Evolutionary conservation across 768 basidiomycete genomes (phyloP).

Genomic region (Nevesoporus exiguus): DNA sequence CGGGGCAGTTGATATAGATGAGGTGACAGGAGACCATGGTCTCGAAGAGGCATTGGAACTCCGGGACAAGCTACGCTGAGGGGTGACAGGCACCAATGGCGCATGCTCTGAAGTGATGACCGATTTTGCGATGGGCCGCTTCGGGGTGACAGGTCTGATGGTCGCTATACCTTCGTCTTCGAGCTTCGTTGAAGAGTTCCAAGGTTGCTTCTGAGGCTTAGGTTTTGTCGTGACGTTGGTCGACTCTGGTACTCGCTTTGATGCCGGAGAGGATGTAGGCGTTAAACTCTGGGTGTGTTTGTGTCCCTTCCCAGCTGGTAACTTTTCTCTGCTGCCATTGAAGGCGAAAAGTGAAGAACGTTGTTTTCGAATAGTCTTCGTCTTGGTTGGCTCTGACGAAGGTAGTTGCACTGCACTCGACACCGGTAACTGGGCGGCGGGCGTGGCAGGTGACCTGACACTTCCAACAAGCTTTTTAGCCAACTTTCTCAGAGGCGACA

Average conservation of each 20-base stretch:
- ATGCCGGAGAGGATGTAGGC: slow-evolving; percentile 59
- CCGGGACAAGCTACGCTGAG: slow-evolving; percentile 65
- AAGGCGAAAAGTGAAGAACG: slow-evolving; percentile 62
- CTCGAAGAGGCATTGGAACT: slow-evolving; percentile 75
- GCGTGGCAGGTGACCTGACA: slow-evolving; percentile 36
- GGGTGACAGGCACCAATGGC: slow-evolving; percentile 48
- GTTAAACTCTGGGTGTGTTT: slow-evolving; percentile 71
- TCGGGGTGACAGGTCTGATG: slow-evolving; percentile 48
- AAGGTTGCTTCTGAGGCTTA: slow-evolving; percentile 46
- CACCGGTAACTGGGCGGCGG: slow-evolving; percentile 45
- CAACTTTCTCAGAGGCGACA: slow-evolving; percentile 78
- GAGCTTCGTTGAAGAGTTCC: slow-evolving; percentile 85
- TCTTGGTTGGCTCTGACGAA: slow-evolving; percentile 50
- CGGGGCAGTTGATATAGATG: slow-evolving; percentile 66
- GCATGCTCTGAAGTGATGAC: slow-evolving; percentile 40
- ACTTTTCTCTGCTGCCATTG: slow-evolving; percentile 40
- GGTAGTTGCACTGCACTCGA: slow-evolving; percentile 40
- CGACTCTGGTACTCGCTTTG: slow-evolving; percentile 34
- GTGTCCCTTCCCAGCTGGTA: slow-evolving; percentile 59
- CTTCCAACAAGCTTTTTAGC: slow-evolving; percentile 64
- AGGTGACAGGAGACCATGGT: slow-evolving; percentile 76
- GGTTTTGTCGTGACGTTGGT: slow-evolving; percentile 41
- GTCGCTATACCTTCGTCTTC: slow-evolving; percentile 47
- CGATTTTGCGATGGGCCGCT: slow-evolving; percentile 47
- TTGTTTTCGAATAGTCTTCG: slow-evolving; percentile 45